A percentile compares a stretch with the other conserved stretches of the same genome.
These are phyloP conservation scores for Hypoxylon cercidicola DNA, from an alignment of 495 filamentous ascomycete genomes.

Conservation along the genomic window DNA sequence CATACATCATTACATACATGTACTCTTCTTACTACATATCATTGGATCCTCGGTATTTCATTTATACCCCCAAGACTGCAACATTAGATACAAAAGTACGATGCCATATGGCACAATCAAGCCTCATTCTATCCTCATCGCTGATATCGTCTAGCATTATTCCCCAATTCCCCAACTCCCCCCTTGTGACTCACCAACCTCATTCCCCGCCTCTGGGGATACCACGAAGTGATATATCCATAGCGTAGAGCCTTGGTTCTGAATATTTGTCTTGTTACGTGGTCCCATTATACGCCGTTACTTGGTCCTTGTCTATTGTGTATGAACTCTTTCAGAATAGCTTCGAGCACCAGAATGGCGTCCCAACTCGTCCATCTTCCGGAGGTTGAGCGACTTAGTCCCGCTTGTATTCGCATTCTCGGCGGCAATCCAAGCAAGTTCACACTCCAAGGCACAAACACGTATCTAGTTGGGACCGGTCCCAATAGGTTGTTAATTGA, in stretches of 20 bases:
- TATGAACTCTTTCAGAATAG: conserved; percentile 39
- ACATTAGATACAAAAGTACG: no score
- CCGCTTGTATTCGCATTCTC: conserved; percentile 76
- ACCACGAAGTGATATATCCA: neutral
- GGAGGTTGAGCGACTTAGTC: conserved; percentile 73
- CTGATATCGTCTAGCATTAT: conserved; percentile 6
- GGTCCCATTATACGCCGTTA: neutral
- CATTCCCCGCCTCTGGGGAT: no score
- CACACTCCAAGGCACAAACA: conserved; percentile 77
- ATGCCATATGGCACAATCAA: conserved; percentile 26
- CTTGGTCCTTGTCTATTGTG: conserved; percentile 1
- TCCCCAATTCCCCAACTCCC: neutral
- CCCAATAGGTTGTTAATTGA: conserved; percentile 77
- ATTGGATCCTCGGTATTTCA: conserved; percentile 30
- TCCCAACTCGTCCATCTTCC: conserved; percentile 60
- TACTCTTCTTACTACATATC: neutral
- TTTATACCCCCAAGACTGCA: conserved; percentile 8
- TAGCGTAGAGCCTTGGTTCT: neutral
- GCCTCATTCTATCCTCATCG: conserved; percentile 30
- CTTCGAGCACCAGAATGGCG: conserved; percentile 45
- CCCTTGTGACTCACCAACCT: no score
- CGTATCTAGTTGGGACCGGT: conserved; percentile 83
- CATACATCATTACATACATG: neutral
- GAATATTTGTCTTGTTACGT: neutral
- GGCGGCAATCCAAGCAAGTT: conserved; percentile 84